Base-by-base conservation (phyloP, 2,329 filamentous ascomycete genomes). In the Ophiocordyceps unilateralis region DNA sequence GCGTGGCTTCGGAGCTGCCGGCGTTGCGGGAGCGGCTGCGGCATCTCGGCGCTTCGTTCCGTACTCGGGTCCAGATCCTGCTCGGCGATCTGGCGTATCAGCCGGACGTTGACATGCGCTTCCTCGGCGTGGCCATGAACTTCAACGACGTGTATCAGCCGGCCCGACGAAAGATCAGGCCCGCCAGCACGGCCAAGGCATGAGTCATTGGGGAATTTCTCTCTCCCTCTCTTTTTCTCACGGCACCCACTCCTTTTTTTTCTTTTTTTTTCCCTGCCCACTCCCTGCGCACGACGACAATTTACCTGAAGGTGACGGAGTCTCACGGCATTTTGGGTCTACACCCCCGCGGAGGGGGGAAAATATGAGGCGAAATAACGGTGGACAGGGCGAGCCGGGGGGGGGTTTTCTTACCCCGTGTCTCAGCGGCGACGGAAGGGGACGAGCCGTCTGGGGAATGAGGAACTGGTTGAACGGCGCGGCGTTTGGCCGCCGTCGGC, bases 141-240 rank as follows among this genome's bases (percentile, higher is more conserved):
- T 98, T 96, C 63, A 98, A 98, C 62, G 89, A 96, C 58, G 83
- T 93, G 22, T 96, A 96, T 61, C 76, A 84, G 61, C 83, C 85
- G 14, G 74, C 79, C 39, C 70, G 78, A 53, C 74, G 79, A 58
- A 78, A 78, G 62, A 64, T 71, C 45, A 70, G 66, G 59, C 42
- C 50, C 23, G 47, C 51, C 22, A 54, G 51, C 26, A 45, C 48
- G 24, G 51, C 52, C n/a, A 59, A 51, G 48, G 53, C 10, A 2
- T 19, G 34, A 20, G 17, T 17, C 9, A 19, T 4, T 19, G 34
- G 17, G 17, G 32, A 8, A 11, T 28, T 9, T 26, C 24, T 26
- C 24, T 26, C 24, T 26, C 24, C 11, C 24, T 26, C 24, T 26
- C 24, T 26, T 11, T 28, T 9, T 28, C 12, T 15, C n/a, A n/a